Evolutionary conservation across 2,329 filamentous ascomycete genomes (phyloP).

Genomic region (Incumbomyces lentus): DNA sequence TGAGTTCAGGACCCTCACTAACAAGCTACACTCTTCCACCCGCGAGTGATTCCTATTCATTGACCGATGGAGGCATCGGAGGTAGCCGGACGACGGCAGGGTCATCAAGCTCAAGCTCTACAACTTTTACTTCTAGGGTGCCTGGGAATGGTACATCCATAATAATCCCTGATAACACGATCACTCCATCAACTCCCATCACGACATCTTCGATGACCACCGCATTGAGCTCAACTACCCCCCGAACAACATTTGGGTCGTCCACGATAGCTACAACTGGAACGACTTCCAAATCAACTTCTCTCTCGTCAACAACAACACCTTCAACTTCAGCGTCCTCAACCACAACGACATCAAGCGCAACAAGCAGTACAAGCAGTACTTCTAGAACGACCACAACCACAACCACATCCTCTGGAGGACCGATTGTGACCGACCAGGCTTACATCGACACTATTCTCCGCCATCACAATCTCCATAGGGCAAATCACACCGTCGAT

Average conservation of each 20-base stretch:
- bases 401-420: not conserved
- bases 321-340: not conserved
- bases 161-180: not conserved
- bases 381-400: not conserved
- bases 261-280: too few relatives aligned
- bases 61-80: not conserved
- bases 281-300: too few relatives aligned
- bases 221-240: not conserved
- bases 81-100: slow-evolving; percentile 5
- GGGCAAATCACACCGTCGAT: slow-evolving; percentile 64
- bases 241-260: not conserved
- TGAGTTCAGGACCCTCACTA: not conserved
- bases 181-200: slow-evolving; percentile 1
- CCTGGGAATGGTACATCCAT: slow-evolving; percentile 2
- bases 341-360: not conserved
- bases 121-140: slow-evolving; percentile 31
- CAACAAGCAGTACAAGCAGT: not conserved
- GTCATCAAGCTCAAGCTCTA: slow-evolving; percentile 29
- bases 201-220: not conserved
- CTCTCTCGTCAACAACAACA: too few relatives aligned
- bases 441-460: slow-evolving; percentile 30
- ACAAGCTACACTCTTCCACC: not conserved
- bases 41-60: not conserved
- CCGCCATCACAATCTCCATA: slow-evolving; percentile 75
- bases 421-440: slow-evolving; percentile 10